Conservation (phyloP, 148 eudicot species). For the Amaranthus hypochondriacus region DNA sequence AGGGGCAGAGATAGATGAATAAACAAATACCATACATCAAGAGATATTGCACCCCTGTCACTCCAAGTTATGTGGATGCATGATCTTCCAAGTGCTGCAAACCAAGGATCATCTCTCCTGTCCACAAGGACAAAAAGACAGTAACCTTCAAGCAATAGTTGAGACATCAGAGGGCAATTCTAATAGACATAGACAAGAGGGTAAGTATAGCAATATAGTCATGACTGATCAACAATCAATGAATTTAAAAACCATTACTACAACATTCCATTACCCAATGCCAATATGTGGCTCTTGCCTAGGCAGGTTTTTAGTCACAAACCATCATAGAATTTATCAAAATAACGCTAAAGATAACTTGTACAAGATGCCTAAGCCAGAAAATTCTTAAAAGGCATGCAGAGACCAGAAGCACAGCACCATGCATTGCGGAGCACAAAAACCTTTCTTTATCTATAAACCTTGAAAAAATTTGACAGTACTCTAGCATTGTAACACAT, state of each 20-base stretch:
- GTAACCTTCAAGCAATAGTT: background rate
- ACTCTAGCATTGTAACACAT: background rate
- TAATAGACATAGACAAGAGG: background rate
- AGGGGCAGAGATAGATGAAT: background rate
- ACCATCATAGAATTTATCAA: too few relatives aligned
- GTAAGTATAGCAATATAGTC: background rate
- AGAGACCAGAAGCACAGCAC: background rate
- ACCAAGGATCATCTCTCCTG: conserved; percentile 94
- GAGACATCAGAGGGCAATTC: background rate
- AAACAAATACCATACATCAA: conserved; percentile 51
- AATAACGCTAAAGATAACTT: background rate
- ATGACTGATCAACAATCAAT: background rate
- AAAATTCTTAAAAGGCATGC: background rate
- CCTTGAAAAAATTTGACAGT: background rate
- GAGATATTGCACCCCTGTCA: conserved; percentile 95
- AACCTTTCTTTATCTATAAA: background rate
- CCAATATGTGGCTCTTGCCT: too few relatives aligned
- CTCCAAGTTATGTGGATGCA: conserved; percentile 97
- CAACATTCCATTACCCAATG: background rate
- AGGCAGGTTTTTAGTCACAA: too few relatives aligned
- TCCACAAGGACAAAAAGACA: conserved; percentile 16
- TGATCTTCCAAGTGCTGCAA: conserved; percentile 75
- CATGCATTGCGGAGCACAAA: background rate
- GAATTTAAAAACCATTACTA: background rate
- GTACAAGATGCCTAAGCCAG: conserved; percentile 1